phyloP scores from a whole-genome alignment of 2,329 filamentous ascomycete species.

The Xylaria sp. region DNA sequence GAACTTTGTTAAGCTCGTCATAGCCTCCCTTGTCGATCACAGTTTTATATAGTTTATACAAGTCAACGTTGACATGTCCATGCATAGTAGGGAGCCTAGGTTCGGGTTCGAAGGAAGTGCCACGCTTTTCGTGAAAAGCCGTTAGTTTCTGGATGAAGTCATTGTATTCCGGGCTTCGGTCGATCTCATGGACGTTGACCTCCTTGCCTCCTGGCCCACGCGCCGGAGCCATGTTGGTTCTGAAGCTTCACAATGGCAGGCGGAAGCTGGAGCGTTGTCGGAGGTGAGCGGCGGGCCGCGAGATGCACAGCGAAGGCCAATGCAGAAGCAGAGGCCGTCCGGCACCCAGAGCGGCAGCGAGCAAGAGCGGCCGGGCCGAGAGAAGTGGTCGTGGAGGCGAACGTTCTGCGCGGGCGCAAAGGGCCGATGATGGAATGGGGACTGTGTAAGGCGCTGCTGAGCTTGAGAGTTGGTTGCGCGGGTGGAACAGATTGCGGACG shows the following conservation, averaged over 20 bases:
- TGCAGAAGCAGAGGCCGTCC: constrained; percentile 32
- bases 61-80: constrained; percentile 78
- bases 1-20: constrained; percentile 83
- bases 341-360: constrained; percentile 17
- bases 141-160: constrained; percentile 80
- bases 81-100: constrained; percentile 72
- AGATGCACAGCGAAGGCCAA: constrained; percentile 19
- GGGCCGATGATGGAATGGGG: background rate
- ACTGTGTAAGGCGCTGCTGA: background rate
- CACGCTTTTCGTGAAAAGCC: constrained; percentile 80
- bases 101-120: constrained; percentile 80
- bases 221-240: constrained; percentile 46
- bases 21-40: constrained; percentile 84
- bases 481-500: constrained; percentile 3
- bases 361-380: background rate
- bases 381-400: background rate
- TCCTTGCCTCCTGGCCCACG: constrained; percentile 45
- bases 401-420: constrained; percentile 8
- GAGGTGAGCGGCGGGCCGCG: background rate
- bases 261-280: background rate
- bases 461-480: constrained; percentile 1
- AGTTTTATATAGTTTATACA: constrained; percentile 80
- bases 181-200: constrained; percentile 56
- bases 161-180: constrained; percentile 75
- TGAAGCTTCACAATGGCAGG: constrained; percentile 24